Evolutionary conservation across 345 rosid species (phyloP).

Genomic region (Ceriops tagal): DNA sequence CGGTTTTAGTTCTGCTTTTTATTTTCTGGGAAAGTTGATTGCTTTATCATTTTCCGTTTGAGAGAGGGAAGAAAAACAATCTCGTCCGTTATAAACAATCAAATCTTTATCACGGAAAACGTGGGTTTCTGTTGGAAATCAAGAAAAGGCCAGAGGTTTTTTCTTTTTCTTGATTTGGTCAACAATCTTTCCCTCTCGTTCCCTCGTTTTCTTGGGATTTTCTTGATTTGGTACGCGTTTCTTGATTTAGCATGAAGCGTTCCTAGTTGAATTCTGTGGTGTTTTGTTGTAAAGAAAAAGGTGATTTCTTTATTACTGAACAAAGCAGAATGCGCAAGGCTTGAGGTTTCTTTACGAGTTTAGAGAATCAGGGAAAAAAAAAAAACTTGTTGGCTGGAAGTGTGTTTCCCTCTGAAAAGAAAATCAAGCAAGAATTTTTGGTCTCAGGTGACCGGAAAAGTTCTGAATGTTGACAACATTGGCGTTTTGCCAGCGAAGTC

Average conservation of each 20-base stretch:
- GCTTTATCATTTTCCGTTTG: constrained; percentile 11
- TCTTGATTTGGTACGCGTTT: neutral
- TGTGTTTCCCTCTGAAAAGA: neutral
- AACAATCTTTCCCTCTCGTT: constrained; percentile 5
- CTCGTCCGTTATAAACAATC: neutral
- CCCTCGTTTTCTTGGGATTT: neutral
- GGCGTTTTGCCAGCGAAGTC: constrained; percentile 1
- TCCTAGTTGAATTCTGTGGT: constrained; percentile 21
- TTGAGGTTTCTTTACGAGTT: constrained; percentile 44
- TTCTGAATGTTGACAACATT: constrained; percentile 21
- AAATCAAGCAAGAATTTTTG: constrained; percentile 1
- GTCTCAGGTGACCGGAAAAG: constrained; percentile 13
- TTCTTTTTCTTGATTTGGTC: neutral
- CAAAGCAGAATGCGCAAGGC: constrained; percentile 26
- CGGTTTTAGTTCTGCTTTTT: constrained; percentile 6
- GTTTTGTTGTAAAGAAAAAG: constrained; percentile 4
- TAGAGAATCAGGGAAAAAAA: neutral
- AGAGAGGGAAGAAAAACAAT: neutral
- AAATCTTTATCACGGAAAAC: constrained; percentile 18
- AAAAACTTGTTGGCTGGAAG: neutral
- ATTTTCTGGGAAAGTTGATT: constrained; percentile 22
- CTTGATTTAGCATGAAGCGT: constrained; percentile 28
- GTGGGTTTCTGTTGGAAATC: constrained; percentile 27
- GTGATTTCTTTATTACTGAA: constrained; percentile 32
- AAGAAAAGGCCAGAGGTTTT: neutral